Conservation (phyloP, 768 basidiomycete genomes). For the Lenzites betulinus region DNA sequence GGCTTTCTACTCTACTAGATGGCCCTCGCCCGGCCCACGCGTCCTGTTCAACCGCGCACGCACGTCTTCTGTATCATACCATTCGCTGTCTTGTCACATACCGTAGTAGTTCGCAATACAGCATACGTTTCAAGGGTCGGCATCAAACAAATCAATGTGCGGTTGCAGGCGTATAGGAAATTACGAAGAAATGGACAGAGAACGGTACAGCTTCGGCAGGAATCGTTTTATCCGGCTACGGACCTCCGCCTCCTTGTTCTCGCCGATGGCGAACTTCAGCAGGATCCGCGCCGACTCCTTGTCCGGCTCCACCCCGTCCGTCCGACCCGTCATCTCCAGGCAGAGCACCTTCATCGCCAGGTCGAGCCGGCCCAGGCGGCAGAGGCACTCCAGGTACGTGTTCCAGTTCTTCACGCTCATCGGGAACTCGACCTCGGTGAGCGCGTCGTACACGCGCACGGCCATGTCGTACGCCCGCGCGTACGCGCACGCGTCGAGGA, state of each 20-base stretch:
- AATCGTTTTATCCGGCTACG: slow-evolving; percentile 46
- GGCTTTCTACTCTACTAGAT: slow-evolving; percentile 50
- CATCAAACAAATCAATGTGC: no score
- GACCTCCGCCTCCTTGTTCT: slow-evolving; percentile 46
- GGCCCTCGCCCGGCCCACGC: slow-evolving; percentile 33
- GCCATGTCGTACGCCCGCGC: slow-evolving; percentile 54
- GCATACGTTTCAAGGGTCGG: slow-evolving; percentile 21
- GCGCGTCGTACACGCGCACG: slow-evolving; percentile 53
- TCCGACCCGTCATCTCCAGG: slow-evolving; percentile 57
- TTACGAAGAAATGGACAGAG: slow-evolving; percentile 3
- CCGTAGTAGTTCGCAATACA: slow-evolving; percentile 24
- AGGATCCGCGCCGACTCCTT: slow-evolving; percentile 53
- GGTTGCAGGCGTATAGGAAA: neutral
- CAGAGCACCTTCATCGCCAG: slow-evolving; percentile 70
- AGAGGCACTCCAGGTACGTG: slow-evolving; percentile 84
- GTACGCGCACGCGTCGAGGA: slow-evolving; percentile 82
- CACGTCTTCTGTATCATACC: slow-evolving; percentile 32
- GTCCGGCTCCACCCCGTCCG: slow-evolving; percentile 47
- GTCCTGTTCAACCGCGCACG: slow-evolving; percentile 71
- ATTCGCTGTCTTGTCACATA: slow-evolving; percentile 16
- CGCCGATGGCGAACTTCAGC: slow-evolving; percentile 51
- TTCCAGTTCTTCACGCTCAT: slow-evolving; percentile 77
- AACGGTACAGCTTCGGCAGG: slow-evolving; percentile 40
- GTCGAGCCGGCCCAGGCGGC: slow-evolving; percentile 62
- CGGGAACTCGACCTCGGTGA: slow-evolving; percentile 49